These are phyloP conservation scores for Scedosporium dehoogii DNA, from an alignment of 2,329 filamentous ascomycete species.

Conservation along the genomic window DNA sequence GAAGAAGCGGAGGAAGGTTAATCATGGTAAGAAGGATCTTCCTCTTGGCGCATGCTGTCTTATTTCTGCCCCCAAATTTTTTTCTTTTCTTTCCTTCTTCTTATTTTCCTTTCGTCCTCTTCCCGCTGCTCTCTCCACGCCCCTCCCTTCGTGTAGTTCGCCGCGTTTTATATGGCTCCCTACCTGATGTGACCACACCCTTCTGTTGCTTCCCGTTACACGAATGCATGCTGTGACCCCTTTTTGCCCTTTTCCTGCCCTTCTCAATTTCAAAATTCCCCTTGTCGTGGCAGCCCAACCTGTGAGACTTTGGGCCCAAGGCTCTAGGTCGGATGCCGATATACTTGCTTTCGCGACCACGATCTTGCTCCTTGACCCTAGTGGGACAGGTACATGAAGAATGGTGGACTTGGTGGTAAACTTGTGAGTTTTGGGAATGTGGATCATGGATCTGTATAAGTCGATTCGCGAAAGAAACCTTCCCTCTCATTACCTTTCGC, in stretches of 20 bases:
- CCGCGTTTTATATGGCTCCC: not conserved
- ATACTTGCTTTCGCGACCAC: not conserved
- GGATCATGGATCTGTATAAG: not conserved
- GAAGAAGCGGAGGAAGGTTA: conserved; percentile 82
- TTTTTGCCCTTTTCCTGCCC: too few species aligned
- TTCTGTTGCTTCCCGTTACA: not conserved
- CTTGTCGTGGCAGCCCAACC: not conserved
- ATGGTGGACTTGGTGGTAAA: not conserved
- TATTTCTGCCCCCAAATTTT: not conserved
- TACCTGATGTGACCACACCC: not conserved
- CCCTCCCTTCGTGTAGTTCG: not conserved
- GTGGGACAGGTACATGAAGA: not conserved
- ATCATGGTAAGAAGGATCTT: conserved; percentile 57
- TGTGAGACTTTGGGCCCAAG: not conserved
- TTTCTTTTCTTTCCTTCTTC: conserved; percentile 12
- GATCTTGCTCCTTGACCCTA: not conserved
- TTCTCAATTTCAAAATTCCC: not conserved
- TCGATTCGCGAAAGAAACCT: conserved; percentile 3
- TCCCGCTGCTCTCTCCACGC: not conserved
- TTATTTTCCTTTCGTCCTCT: not conserved
- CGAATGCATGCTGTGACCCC: not conserved
- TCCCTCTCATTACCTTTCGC: conserved; percentile 9
- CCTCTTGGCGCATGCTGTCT: not conserved
- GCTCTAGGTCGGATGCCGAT: too few species aligned
- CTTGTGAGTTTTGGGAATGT: not conserved